Conservation (phyloP, 306 rosid genomes). For the Acmispon strigosus region DNA sequence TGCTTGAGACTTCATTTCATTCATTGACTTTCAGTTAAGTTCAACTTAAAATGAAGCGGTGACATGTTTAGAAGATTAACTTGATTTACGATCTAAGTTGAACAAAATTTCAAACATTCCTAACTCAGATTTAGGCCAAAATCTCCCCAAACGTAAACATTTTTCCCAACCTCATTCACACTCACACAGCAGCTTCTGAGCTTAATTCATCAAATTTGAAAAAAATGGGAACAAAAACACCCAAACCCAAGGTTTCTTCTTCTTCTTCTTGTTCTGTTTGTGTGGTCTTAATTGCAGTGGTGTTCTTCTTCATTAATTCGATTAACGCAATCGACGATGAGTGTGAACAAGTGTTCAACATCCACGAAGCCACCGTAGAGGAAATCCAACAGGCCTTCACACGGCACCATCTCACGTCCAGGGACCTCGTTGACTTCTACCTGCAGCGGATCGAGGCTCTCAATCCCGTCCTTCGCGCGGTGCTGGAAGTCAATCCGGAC, state of each 20-base stretch:
- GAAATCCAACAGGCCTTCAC: conserved; percentile 46
- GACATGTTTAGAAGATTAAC: too few relatives aligned
- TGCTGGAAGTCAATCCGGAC: conserved; percentile 69
- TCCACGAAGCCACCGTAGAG: conserved; percentile 49
- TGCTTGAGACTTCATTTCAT: too few relatives aligned
- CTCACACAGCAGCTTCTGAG: too few relatives aligned
- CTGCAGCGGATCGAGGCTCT: conserved; percentile 24
- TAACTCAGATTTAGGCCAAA: too few relatives aligned
- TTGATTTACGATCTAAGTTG: too few relatives aligned
- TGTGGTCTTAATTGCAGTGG: not conserved
- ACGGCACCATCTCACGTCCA: conserved; percentile 33
- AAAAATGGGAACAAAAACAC: not conserved
- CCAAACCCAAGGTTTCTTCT: not conserved
- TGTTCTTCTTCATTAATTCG: not conserved
- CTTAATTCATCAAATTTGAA: too few relatives aligned
- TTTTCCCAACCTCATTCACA: too few relatives aligned
- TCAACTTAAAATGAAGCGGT: too few relatives aligned
- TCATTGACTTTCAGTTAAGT: too few relatives aligned
- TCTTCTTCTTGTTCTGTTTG: not conserved
- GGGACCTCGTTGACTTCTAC: conserved; percentile 44
- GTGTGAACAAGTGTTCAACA: not conserved
- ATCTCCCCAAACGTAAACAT: too few relatives aligned
- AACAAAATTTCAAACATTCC: too few relatives aligned
- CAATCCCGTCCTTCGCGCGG: conserved; percentile 50
- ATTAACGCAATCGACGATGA: not conserved